Base-by-base conservation (phyloP, 768 basidiomycete species). In the Rhizopogon vinicolor region DNA sequence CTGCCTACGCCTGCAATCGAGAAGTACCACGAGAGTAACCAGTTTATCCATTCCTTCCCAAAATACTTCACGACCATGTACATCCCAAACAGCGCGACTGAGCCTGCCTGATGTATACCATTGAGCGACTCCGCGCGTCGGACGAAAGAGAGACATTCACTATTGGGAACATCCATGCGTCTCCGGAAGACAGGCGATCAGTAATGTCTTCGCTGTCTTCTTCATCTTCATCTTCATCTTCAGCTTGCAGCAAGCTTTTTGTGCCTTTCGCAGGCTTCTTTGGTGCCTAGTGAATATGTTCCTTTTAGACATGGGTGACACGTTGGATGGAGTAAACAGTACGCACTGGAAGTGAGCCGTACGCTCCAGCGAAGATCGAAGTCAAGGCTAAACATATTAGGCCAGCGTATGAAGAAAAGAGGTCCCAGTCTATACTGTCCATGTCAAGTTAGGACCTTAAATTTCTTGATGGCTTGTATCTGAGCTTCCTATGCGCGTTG, bases 11-110 rank as follows among this genome's bases (percentile, higher is more conserved):
- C 86, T 5, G 78, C 78, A 28, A 89, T 33, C 22, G 86, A 78
- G 59, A 89, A 89, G 62, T 89, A 92, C 83, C 81, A 85, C 5
- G 80, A 86, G 22, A 96, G 73, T 5, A 93, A 60, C 78, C 80
- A 81, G 70, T 95, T 95, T 54, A 96, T 83, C 86, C 90, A 91
- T 55, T 84, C 83, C 61, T 80, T 83, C 33, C 91, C 91, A 51
- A 89, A 71, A 66, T 86, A 92, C 63, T 83, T 87, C 54, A 96
- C 77, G 28, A 89, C 68, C 53, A 80, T 58, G 63, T 88, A 94
- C 58, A 93, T 67, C 5, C 85, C 81, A 59, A 90, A 73, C 31
- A 96, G 74, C 33, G 78, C 79, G 6, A 75, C 75, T 1, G 90
- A 91, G 5, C 89, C 92, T 56, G 87, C 71, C 87, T 90, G 41